Conservation (phyloP, 2,329 filamentous ascomycete genomes). For the Tricladium varicosporioides region DNA sequence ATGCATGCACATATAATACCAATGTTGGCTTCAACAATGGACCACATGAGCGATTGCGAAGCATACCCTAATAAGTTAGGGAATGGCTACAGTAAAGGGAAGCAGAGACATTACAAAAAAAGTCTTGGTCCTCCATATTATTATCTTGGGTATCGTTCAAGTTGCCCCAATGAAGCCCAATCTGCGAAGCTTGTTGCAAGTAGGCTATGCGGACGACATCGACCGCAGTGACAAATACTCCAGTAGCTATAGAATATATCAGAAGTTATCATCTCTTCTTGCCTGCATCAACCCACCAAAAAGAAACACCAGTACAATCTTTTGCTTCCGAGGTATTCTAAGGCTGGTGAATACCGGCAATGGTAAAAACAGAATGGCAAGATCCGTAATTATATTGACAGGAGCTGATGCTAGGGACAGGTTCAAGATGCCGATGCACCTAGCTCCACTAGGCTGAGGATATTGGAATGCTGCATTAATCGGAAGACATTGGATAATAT, state of each 20-base stretch:
- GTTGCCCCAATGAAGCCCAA: not conserved
- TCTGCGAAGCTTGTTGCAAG: slow-evolving; percentile 55
- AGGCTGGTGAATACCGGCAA: too few relatives aligned
- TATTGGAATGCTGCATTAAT: slow-evolving; percentile 47
- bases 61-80: slow-evolving; percentile 66
- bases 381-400: too few relatives aligned
- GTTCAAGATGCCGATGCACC: slow-evolving; percentile 47
- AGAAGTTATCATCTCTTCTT: too few relatives aligned
- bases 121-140: too few relatives aligned
- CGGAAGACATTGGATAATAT: slow-evolving; percentile 79
- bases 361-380: too few relatives aligned
- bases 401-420: slow-evolving; percentile 69
- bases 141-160: not conserved
- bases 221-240: slow-evolving; percentile 80
- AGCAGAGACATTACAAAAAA: too few relatives aligned
- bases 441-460: not conserved
- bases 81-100: not conserved
- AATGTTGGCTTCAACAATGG: slow-evolving; percentile 81
- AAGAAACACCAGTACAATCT: too few relatives aligned
- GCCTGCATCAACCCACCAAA: too few relatives aligned
- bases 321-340: too few relatives aligned
- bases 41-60: slow-evolving; percentile 86
- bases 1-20: slow-evolving; percentile 86
- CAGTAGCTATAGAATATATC: slow-evolving; percentile 33
- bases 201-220: slow-evolving; percentile 88